These are phyloP conservation scores for Pterocarpus santalinus DNA, from an alignment of 306 rosid genomes.

Conservation along the genomic window DNA sequence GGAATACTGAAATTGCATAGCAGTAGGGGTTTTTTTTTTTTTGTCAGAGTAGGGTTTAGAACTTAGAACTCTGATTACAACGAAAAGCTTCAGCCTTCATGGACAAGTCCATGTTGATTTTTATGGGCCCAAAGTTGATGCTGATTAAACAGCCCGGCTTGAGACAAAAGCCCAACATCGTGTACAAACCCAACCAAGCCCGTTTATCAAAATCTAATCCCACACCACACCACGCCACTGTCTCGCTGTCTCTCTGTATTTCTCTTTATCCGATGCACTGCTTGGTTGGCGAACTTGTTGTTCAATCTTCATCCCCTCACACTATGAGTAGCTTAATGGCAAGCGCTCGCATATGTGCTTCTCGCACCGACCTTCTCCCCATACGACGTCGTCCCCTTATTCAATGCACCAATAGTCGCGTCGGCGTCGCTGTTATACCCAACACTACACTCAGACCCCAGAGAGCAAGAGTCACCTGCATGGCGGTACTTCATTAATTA, in stretches of 20 bases:
- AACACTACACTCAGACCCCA: conserved; percentile 44
- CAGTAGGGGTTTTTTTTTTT: too few species aligned
- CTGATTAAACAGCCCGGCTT: not conserved
- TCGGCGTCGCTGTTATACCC: conserved; percentile 52
- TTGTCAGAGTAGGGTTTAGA: too few species aligned
- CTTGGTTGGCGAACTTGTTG: conserved; percentile 2
- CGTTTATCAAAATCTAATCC: not conserved
- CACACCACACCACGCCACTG: not conserved
- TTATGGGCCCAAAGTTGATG: too few species aligned
- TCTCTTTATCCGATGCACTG: conserved; percentile 25
- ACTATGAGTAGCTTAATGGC: conserved; percentile 68
- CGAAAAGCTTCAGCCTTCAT: too few species aligned
- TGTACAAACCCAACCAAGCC: not conserved
- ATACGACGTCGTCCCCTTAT: conserved; percentile 49
- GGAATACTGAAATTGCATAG: too few species aligned
- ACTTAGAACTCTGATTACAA: too few species aligned
- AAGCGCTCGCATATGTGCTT: conserved; percentile 58
- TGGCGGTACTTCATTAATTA: conserved; percentile 67
- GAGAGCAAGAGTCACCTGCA: conserved; percentile 67
- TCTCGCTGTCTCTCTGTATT: not conserved
- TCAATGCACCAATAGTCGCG: conserved; percentile 37
- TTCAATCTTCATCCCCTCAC: not conserved
- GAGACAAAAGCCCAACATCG: not conserved
- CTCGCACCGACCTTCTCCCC: conserved; percentile 45
- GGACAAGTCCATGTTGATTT: too few species aligned